Conservation (phyloP, 2,329 filamentous ascomycete genomes). For the Lecanoromycetidae sp. region DNA sequence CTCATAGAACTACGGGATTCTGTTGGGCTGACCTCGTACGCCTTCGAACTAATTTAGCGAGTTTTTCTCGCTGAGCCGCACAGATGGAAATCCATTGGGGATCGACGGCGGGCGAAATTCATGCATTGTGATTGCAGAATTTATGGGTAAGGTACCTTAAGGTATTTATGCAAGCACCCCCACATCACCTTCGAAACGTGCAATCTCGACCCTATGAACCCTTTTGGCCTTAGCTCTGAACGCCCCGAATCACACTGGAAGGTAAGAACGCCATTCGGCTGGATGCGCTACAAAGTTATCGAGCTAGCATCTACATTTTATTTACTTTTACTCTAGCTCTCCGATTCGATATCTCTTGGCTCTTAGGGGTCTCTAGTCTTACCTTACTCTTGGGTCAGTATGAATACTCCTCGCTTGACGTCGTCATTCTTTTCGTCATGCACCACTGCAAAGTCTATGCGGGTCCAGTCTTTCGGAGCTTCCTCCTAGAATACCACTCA, state of each 20-base stretch:
- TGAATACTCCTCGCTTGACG: not conserved
- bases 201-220: constrained; percentile 4
- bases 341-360: constrained; percentile 8
- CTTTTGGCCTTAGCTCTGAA: not conserved
- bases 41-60: not conserved
- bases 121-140: too few species aligned
- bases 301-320: constrained; percentile 5
- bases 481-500: not conserved
- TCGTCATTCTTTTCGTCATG: not conserved
- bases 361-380: not conserved
- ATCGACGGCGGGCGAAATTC: not conserved
- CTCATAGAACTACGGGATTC: too few species aligned
- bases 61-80: constrained; percentile 6
- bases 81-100: constrained; percentile 1
- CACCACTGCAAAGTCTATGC: not conserved
- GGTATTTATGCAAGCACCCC: too few species aligned
- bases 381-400: not conserved
- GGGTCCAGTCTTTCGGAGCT: not conserved
- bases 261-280: not conserved
- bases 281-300: not conserved
- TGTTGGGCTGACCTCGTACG: too few species aligned
- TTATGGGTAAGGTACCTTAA: too few species aligned
- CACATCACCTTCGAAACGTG: constrained; percentile 7
- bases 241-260: not conserved
- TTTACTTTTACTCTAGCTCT: not conserved